These are phyloP conservation scores for Zarea fungicola DNA, from an alignment of 2,329 filamentous ascomycete species.

Conservation along the genomic window DNA sequence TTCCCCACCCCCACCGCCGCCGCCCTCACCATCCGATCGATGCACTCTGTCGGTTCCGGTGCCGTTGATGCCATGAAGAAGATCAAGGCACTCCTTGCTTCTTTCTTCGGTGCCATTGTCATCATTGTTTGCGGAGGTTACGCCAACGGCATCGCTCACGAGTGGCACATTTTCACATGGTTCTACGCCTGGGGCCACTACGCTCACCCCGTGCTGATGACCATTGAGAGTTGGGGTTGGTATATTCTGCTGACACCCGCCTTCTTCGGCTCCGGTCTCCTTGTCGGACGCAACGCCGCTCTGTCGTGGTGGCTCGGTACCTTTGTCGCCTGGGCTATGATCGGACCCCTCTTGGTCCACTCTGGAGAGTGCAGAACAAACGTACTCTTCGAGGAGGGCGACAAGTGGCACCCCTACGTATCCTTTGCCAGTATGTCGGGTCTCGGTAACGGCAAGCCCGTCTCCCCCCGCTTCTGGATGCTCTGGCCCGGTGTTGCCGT, in stretches of 20 bases:
- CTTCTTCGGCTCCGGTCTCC: conserved; percentile 50
- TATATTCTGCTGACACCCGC: conserved; percentile 53
- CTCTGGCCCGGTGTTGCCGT: conserved; percentile 40
- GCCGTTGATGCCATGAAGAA: conserved; percentile 48
- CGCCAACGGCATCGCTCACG: conserved; percentile 53
- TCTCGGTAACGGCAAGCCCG: conserved; percentile 21
- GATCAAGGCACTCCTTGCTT: conserved; percentile 48
- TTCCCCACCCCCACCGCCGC: conserved; percentile 57
- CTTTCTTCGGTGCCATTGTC: conserved; percentile 45
- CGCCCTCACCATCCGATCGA: conserved; percentile 56
- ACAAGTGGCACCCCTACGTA: conserved; percentile 25
- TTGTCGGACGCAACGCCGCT: conserved; percentile 49
- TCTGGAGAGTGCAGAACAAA: conserved; percentile 48
- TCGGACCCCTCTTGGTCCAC: conserved; percentile 39
- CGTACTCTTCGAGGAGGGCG: conserved; percentile 14
- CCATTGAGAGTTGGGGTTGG: conserved; percentile 58
- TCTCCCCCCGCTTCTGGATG: conserved; percentile 37
- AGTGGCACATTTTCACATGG: conserved; percentile 49
- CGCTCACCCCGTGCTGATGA: conserved; percentile 40
- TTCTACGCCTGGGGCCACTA: conserved; percentile 51
- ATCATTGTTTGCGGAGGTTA: conserved; percentile 55
- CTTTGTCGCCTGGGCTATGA: conserved; percentile 50
- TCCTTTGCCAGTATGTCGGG: conserved; percentile 26
- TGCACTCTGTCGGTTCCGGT: conserved; percentile 51
- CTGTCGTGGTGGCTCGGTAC: conserved; percentile 53